Conservation (phyloP, 305 asterid species). For the Fraxinus platypoda region DNA sequence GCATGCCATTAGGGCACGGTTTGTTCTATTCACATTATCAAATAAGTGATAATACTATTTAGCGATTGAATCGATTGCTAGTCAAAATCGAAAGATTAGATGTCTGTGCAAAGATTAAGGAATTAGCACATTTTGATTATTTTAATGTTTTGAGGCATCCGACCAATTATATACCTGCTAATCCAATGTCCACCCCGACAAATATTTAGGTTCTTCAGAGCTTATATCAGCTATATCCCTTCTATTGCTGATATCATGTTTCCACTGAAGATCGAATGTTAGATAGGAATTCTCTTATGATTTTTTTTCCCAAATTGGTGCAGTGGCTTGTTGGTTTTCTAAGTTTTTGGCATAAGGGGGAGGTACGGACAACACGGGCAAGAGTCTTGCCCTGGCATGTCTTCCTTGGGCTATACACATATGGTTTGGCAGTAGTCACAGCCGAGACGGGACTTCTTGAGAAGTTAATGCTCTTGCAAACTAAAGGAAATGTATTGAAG, state of each 20-base stretch:
- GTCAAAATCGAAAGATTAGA: background rate
- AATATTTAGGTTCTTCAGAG: background rate
- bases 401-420: slow-evolving; percentile 72
- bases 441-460: slow-evolving; percentile 87
- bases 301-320: slow-evolving; percentile 16
- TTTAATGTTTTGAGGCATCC: background rate
- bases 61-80: background rate
- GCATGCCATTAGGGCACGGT: background rate
- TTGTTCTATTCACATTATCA: background rate
- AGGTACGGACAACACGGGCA: slow-evolving; percentile 53
- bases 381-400: slow-evolving; percentile 82
- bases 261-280: background rate
- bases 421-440: slow-evolving; percentile 73
- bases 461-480: slow-evolving; percentile 69
- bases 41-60: background rate
- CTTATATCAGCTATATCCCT: background rate
- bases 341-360: slow-evolving; percentile 81
- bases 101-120: background rate
- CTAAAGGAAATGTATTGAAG: slow-evolving; percentile 47
- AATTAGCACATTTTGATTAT: background rate
- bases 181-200: background rate
- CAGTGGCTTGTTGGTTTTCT: slow-evolving; percentile 80
- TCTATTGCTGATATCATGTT: background rate
- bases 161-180: background rate
- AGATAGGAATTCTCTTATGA: background rate